Conservation (phyloP, 2,329 filamentous ascomycete species). For the Macrophomina tecta region DNA sequence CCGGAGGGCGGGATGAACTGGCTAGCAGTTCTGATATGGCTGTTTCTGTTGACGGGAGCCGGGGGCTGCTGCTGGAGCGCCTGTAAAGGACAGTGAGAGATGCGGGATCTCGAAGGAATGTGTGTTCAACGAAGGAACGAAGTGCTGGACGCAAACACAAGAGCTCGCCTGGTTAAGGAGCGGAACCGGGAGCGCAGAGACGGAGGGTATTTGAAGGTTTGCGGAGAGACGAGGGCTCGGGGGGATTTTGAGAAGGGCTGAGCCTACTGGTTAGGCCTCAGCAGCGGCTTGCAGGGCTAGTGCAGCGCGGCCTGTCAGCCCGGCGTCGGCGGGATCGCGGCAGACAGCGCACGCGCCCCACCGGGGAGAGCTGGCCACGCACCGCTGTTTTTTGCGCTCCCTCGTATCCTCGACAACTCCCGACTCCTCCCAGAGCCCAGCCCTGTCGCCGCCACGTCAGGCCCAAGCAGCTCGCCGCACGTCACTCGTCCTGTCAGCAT, state of each 20-base stretch:
- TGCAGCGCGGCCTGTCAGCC: constrained; percentile 21
- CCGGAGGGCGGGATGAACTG: constrained; percentile 10
- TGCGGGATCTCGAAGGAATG: constrained; percentile 20
- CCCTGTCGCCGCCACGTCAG: constrained; percentile 18
- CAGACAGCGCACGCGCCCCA: constrained; percentile 22
- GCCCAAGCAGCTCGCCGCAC: constrained; percentile 6
- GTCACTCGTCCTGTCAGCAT: background rate
- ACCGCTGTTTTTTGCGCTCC: background rate
- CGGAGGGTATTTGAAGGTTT: constrained; percentile 22
- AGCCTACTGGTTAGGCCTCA: constrained; percentile 8
- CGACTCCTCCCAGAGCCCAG: background rate
- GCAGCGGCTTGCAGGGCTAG: constrained; percentile 12
- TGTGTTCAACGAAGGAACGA: constrained; percentile 24
- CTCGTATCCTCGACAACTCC: background rate
- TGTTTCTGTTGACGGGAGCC: background rate
- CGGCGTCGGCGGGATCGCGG: constrained; percentile 21
- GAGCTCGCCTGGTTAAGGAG: constrained; percentile 6
- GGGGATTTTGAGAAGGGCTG: constrained; percentile 8
- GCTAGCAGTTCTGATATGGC: constrained; percentile 26
- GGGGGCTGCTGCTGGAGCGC: constrained; percentile 22
- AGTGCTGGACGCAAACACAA: constrained; percentile 8
- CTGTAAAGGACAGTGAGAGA: constrained; percentile 25
- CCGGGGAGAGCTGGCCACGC: constrained; percentile 6
- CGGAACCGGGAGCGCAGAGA: background rate
- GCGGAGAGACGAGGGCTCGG: background rate